Evolutionary conservation across 106 monocot genomes (phyloP), one percentile per base, ranked within the genome.

Genomic region (Chionographis japonica): DNA sequence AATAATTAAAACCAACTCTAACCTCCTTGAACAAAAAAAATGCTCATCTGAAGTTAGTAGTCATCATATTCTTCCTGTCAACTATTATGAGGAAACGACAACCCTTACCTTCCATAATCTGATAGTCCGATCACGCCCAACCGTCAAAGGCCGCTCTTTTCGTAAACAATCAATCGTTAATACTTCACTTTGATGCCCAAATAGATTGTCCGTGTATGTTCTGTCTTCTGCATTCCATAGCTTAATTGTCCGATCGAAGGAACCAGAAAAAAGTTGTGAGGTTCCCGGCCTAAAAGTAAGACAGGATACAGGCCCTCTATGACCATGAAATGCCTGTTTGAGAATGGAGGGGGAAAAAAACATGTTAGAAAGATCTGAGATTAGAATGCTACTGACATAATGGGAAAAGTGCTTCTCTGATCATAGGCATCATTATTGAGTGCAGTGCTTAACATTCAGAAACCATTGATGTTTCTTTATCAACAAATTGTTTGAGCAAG

Each of bases 221-320:
- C 95, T 86, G 49, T 97, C 95, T 61, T 92, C 95, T 43, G 69
- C 89, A 89, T 92, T 89, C 95, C 95, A 97, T 62, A 86, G 75
- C 78, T 92, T 97, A 61, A 97, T 86, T 66, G 86, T 82, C 42
- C 95, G 81, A 63, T 97, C 95, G 80, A 86, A 97, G 19, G 95
- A 97, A 16, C 89, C 89, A 72, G 95, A 97, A 65, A 84, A 97
- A 50, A 97, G 84, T 72, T 97, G 80, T 56, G 84, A 42, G 41
- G 95, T 86, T 14, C 92, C 92, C 53, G 79, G 82, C 54, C 89
- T 86, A 86, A 97, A 97, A 39, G 86, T 62, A 60, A 97, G 75
- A 68, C 92, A 89, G 8, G 95, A 89, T 1, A 97, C 84, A 65
- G 95, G 86, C 8, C 84, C 95, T 81, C 74, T 84, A 62, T 97